Evolutionary conservation across 1,284 basidiomycete genomes (phyloP), one percentile per base, ranked within the genome.

Genomic region (Ganoderma resinaceum): DNA sequence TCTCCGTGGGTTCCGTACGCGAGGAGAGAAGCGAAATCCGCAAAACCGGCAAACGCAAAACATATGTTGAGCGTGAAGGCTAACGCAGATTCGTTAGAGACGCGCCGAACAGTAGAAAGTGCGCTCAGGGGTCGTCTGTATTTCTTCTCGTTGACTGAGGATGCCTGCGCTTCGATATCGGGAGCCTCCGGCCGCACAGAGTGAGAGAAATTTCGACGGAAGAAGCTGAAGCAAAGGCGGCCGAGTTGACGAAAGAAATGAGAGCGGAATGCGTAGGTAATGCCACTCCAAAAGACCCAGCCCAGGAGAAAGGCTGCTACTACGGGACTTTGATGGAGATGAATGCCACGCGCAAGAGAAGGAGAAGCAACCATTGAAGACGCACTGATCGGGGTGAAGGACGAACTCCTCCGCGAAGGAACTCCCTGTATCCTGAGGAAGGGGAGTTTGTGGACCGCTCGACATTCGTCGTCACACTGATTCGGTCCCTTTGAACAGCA

Each of bases 261-360:
- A 0, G 79, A 80, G 61, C 72, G 70, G 40, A 76, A 70, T 33
- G 83, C 73, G 71, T 81, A 79, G 23, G 80, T 78, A 11, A 85
- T 61, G 67, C 85, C 82, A 70, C 79, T 79, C 60, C 86, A 78
- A 72, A 87, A 86, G 5, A 85, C 83, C 77, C 83, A 83, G 60
- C 86, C 87, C 20, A 87, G 78, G 63, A 85, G 84, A 75, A 88
- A 88, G 8, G 82, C 76, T 38, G 81, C 74, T 43, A 85, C 77
- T 49, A 82, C 78, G 60, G 80, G 83, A 74, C 86, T 87, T 63
- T 60, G 23, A 37, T n/a, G n/a, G 58, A 16, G 38, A 66, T 63
- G 29, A 61, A 52, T 42, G 55, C 60, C 43, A 53, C 29, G 62
- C 31, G 43, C 29, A 62, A 69, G 63, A 52, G 33, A 43, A 61